Base-by-base conservation (phyloP, 495 filamentous ascomycete genomes). In the Neurospora pannonica region DNA sequence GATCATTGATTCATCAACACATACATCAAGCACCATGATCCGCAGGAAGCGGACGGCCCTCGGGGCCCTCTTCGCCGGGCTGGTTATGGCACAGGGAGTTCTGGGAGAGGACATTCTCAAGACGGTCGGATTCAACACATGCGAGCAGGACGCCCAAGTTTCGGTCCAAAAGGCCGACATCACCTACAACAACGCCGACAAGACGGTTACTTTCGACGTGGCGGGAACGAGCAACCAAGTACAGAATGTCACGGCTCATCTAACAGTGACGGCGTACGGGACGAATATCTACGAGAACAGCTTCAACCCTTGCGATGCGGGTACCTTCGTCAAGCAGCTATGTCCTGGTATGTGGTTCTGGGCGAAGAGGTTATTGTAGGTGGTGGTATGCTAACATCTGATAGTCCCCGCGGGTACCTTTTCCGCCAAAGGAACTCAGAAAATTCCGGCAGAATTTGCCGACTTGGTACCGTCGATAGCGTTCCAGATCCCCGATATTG, bases 401-500 rank as follows among this genome's bases (percentile, higher is more conserved):
- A 71, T 76, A 93, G 93, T 97, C 28, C 94, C 94, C 19, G 82
- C 84, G 3, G 92, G 94, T 42, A 79, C 80, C 13, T 99, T 98
- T 79, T 81, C 89, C 17, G 94, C 96, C 4, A 83, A 82, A 37
- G 95, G 95, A 10, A 80, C 79, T 1, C 89, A 94, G 78, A 74
- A 79, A 13, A 92, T 99, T 36, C 93, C 96, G 5, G 75, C 86
- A 0, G 77, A 88, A 48, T 94, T 90, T 79, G 91, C 92, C 21
- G 87, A 85, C 73, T 81, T 92, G 80, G 95, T 99, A 72, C 96
- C 96, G 10, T 87, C 90, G 0, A 97, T 99, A 76, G 96, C 96
- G 5, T 99, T 98, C 83, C 88, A 88, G 72, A 86, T 99, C 42
- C 96, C 96, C 34, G 94, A 99, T 83, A 89, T 99, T 72, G 94